Conservation (phyloP, 2,329 filamentous ascomycete species). For the Lecanicillium sp. region DNA sequence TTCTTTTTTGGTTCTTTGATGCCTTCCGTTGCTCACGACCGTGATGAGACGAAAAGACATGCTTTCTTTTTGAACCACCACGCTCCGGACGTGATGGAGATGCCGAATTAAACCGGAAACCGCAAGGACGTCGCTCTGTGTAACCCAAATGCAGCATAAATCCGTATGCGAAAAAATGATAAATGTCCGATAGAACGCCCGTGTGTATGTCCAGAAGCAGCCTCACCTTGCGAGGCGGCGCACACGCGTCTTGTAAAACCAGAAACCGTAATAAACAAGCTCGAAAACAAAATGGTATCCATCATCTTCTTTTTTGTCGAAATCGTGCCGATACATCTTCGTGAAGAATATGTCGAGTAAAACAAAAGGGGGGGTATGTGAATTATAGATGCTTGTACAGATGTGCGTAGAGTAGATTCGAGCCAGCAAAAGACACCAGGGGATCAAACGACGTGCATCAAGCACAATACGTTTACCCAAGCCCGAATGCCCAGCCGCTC, state of each 20-base stretch:
- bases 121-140: slow-evolving; percentile 15
- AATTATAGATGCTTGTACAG: slow-evolving; percentile 44
- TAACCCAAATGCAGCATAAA: slow-evolving; percentile 25
- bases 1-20: slow-evolving; percentile 38
- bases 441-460: slow-evolving; percentile 1
- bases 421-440: neutral
- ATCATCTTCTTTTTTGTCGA: slow-evolving; percentile 27
- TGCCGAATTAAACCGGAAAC: slow-evolving; percentile 34
- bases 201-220: slow-evolving; percentile 33
- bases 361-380: slow-evolving; percentile 28
- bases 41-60: slow-evolving; percentile 12
- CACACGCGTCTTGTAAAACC: slow-evolving; percentile 18
- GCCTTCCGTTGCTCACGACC: slow-evolving; percentile 39
- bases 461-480: too few relatives aligned
- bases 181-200: slow-evolving; percentile 16
- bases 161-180: slow-evolving; percentile 22
- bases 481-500: slow-evolving; percentile 18
- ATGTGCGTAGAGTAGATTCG: slow-evolving; percentile 16
- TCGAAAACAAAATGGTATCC: slow-evolving; percentile 37
- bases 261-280: slow-evolving; percentile 19
- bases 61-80: slow-evolving; percentile 6
- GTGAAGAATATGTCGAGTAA: slow-evolving; percentile 21
- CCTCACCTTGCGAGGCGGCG: slow-evolving; percentile 25
- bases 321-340: slow-evolving; percentile 30
- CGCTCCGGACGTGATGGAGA: slow-evolving; percentile 25